A percentile compares a stretch with the other conserved stretches of the same genome.
Conservation (phyloP, 176 grass and related monocot genomes). For the Oryza australiensis region DNA sequence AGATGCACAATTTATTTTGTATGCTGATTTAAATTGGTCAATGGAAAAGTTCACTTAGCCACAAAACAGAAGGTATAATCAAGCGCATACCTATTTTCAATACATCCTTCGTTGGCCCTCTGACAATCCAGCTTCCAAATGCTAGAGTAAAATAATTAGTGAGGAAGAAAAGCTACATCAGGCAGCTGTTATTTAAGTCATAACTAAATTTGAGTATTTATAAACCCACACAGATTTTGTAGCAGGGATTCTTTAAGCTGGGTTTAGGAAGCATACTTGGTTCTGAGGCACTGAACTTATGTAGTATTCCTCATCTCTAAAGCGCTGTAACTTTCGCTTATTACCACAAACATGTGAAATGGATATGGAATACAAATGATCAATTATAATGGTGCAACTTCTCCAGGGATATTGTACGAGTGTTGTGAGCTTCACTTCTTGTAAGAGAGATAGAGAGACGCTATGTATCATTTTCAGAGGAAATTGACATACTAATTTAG, state of each 20-base stretch:
- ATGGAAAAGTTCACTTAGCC: neutral
- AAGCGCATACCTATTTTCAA: constrained; percentile 60
- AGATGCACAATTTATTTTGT: neutral
- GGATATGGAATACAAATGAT: neutral
- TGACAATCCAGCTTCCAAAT: constrained; percentile 81
- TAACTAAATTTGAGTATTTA: neutral
- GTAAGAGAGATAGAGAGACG: too few species aligned
- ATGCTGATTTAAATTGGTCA: neutral
- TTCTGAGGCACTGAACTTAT: constrained; percentile 92
- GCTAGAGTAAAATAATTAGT: constrained; percentile 48
- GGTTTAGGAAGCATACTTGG: constrained; percentile 49
- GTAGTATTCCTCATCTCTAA: constrained; percentile 94
- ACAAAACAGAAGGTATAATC: constrained; percentile 2
- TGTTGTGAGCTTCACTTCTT: too few species aligned
- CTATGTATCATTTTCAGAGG: too few species aligned
- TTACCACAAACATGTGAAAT: constrained; percentile 73
- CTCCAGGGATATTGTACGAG: constrained; percentile 1
- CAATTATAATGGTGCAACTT: neutral
- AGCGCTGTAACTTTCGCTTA: constrained; percentile 70
- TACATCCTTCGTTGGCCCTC: constrained; percentile 78
- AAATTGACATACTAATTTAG: too few species aligned
- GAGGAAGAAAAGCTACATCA: constrained; percentile 15
- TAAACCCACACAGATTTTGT: neutral
- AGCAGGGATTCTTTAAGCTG: neutral
- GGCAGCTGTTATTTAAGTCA: constrained; percentile 10